Conservation (phyloP, 2,329 filamentous ascomycete species). For the Phaeophleospora eucalypticola region DNA sequence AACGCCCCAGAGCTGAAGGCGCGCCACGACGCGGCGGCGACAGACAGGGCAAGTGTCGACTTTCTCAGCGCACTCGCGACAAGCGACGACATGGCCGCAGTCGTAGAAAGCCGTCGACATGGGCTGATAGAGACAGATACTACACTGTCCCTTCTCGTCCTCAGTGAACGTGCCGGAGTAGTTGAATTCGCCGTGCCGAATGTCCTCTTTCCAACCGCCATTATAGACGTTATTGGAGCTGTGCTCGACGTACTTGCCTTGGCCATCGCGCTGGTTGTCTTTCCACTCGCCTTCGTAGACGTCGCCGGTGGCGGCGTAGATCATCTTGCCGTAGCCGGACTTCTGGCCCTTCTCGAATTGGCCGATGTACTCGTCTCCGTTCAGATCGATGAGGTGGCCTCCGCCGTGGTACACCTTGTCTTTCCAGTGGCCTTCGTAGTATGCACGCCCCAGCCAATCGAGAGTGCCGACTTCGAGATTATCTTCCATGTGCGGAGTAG, state of each 20-base stretch:
- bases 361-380: constrained; percentile 55
- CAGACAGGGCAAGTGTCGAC: constrained; percentile 60
- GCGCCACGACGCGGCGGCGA: constrained; percentile 52
- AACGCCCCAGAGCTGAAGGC: constrained; percentile 53
- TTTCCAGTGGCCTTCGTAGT: constrained; percentile 51
- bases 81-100: constrained; percentile 61
- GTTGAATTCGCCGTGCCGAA: constrained; percentile 58
- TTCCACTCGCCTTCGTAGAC: constrained; percentile 55
- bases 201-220: constrained; percentile 58
- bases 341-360: constrained; percentile 51
- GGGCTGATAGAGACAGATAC: constrained; percentile 59
- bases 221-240: constrained; percentile 58
- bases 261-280: constrained; percentile 61
- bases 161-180: constrained; percentile 60
- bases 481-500: constrained; percentile 18
- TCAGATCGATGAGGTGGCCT: constrained; percentile 51
- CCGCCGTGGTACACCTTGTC: constrained; percentile 53
- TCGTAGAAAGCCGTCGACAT: constrained; percentile 60
- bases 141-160: constrained; percentile 56
- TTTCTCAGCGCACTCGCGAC: constrained; percentile 55
- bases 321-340: constrained; percentile 55
- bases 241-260: constrained; percentile 52
- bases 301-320: constrained; percentile 59
- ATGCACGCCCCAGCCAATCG: constrained; percentile 53
- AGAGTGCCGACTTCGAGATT: constrained; percentile 35